A percentile compares a stretch with the other conserved stretches of the same genome.
These are phyloP conservation scores for Sporothrix dimorphospora DNA, from an alignment of 2,329 filamentous ascomycete species.

Conservation along the genomic window DNA sequence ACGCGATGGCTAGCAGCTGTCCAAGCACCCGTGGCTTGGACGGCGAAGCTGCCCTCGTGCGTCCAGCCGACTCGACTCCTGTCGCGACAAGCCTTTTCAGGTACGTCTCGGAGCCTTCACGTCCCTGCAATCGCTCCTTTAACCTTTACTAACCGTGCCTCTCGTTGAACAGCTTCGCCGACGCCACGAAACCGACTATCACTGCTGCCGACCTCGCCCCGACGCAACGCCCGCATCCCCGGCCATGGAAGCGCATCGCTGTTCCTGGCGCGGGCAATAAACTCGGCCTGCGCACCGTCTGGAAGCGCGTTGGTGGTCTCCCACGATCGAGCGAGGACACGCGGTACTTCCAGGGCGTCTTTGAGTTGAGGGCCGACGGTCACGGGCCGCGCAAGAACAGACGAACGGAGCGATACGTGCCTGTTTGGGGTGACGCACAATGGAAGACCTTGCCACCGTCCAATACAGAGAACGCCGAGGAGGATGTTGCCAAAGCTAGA, in stretches of 20 bases:
- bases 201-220: conserved; percentile 36
- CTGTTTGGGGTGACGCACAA: conserved; percentile 40
- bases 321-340: conserved; percentile 13
- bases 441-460: too few relatives aligned
- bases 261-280: conserved; percentile 33
- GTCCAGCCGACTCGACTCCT: background rate
- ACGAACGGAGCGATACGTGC: conserved; percentile 39
- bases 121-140: background rate
- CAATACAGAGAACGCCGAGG: conserved; percentile 32
- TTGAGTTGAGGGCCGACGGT: conserved; percentile 44
- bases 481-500: conserved; percentile 38
- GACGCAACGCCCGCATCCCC: conserved; percentile 29
- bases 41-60: background rate
- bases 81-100: background rate
- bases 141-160: background rate
- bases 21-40: conserved; percentile 8
- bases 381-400: conserved; percentile 42
- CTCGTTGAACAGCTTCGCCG: background rate
- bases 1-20: conserved; percentile 16
- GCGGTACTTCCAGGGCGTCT: conserved; percentile 32
- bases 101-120: background rate
- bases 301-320: conserved; percentile 40
- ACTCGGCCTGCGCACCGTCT: conserved; percentile 36
- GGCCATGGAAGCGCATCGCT: conserved; percentile 42
- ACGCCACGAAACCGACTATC: conserved; percentile 27